A percentile compares a stretch with the other conserved stretches of the same genome.
Evolutionary conservation across 2,329 filamentous ascomycete species (phyloP).

Genomic region (Triangularia setosa): DNA sequence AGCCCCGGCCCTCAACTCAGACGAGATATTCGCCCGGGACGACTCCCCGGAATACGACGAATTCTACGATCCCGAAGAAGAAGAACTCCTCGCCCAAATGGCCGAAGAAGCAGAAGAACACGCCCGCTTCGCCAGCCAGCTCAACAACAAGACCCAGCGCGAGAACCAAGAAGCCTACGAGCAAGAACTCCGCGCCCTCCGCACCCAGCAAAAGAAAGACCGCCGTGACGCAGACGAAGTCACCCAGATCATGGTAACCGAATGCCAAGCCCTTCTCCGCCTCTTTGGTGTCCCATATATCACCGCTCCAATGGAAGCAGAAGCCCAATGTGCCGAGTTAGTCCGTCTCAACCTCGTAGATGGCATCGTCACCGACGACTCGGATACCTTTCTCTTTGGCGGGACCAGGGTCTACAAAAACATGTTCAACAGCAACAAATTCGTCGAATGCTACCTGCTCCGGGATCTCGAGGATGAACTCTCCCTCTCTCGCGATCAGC

Average conservation of each 20-base stretch:
- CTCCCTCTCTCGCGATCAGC: conserved; percentile 76
- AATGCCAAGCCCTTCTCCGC: conserved; percentile 85
- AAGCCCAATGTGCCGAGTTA: conserved; percentile 93
- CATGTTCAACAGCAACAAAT: conserved; percentile 99
- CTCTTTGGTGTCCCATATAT: conserved; percentile 95
- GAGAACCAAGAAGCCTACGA: conserved; percentile 80
- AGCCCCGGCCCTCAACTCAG: conserved; percentile 28
- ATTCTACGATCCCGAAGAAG: conserved; percentile 85
- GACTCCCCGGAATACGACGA: conserved; percentile 56
- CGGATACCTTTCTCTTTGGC: conserved; percentile 93
- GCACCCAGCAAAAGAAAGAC: conserved; percentile 94
- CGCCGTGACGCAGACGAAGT: conserved; percentile 95
- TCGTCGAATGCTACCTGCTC: conserved; percentile 90
- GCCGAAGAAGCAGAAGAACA: conserved; percentile 91
- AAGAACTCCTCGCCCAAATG: conserved; percentile 80
- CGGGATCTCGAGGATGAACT: conserved; percentile 85
- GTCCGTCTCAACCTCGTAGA: conserved; percentile 85
- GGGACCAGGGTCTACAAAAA: conserved; percentile 98
- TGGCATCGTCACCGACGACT: conserved; percentile 96
- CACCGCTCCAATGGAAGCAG: conserved; percentile 97
- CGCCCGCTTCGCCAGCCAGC: conserved; percentile 80
- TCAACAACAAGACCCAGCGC: conserved; percentile 70
- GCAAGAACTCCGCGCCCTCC: conserved; percentile 76
- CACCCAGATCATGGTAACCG: conserved; percentile 89
- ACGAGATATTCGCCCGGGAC: conserved; percentile 46